Evolutionary conservation across 2,329 filamentous ascomycete genomes (phyloP), one percentile per base, ranked within the genome.

Genomic region (Aureobasidium melanogenum): DNA sequence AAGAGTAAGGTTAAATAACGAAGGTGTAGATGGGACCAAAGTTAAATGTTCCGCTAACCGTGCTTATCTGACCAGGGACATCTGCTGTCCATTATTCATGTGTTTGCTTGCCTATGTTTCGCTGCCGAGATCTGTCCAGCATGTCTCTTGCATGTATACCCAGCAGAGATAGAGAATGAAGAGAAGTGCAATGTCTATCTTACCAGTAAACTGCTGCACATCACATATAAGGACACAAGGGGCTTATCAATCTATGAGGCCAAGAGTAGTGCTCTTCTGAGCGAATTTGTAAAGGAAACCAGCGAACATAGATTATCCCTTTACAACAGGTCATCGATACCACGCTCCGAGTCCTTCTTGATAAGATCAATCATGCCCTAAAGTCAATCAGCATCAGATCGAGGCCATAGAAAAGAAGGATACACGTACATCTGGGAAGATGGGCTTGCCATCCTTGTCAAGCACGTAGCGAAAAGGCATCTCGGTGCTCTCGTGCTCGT

Each of bases 401-500:
- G 10, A 22, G 24, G 46, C 4, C 56, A 64, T 26, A 60, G 41
- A 43, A 61, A 55, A 63, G 15, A 50, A 48, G 55, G 41, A 30
- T 52, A 44, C 30, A 59, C 65, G 76, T 75, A 96, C 92, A 78
- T 89, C 82, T 24, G 94, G 94, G 91, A 99, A 96, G 62, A 97
- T 86, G 0, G 92, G 90, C 67, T 89, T 80, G 47, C 88, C 91
- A 46, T 68, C 63, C 61, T 89, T 79, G 12, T 83, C 77, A 56
- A 82, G 86, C 71, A 99, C 92, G 72, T 99, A 99, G 67, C 94
- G 89, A 75, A 99, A 99, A 0, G 94, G 94, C 94, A 99, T 97
- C 74, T 96, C 83, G 0, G 92, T 96, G 73, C 89, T 94, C 77
- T 99, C 94, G 70, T 96, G 87, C 72, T 94, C 87, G 73, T 89